Evolutionary conservation across 2,329 filamentous ascomycete genomes (phyloP).

Genomic region (Pseudonectria foliicola): DNA sequence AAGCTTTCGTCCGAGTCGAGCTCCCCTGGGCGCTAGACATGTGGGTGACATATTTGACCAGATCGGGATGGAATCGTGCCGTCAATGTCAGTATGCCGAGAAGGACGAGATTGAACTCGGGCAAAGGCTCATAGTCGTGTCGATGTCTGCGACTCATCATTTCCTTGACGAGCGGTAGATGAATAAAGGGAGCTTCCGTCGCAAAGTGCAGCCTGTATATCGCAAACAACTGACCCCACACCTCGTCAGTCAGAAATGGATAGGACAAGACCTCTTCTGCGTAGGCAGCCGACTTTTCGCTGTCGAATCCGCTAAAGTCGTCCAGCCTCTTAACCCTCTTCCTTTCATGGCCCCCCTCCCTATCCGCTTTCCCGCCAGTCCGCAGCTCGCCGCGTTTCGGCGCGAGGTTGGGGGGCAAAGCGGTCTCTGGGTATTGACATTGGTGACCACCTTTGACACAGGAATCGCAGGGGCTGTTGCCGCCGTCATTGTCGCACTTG

Average conservation of each 20-base stretch:
- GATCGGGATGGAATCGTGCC: constrained; percentile 56
- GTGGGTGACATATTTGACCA: constrained; percentile 48
- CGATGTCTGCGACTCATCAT: constrained; percentile 37
- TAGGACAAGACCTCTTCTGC: constrained; percentile 56
- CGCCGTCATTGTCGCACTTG: constrained; percentile 76
- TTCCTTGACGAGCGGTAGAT: constrained; percentile 55
- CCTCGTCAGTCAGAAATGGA: constrained; percentile 51
- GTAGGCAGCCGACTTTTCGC: constrained; percentile 28
- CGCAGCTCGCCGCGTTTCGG: constrained; percentile 35
- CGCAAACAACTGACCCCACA: constrained; percentile 64
- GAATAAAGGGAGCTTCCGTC: constrained; percentile 65
- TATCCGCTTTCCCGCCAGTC: constrained; percentile 31
- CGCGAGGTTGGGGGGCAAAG: constrained; percentile 18
- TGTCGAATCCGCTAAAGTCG: constrained; percentile 33
- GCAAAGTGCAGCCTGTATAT: constrained; percentile 66
- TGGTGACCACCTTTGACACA: constrained; percentile 66
- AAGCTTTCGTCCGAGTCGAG: constrained; percentile 26
- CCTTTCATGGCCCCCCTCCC: constrained; percentile 38
- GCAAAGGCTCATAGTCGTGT: constrained; percentile 28
- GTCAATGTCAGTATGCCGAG: constrained; percentile 63
- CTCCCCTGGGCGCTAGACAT: constrained; percentile 28
- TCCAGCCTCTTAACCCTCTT: constrained; percentile 41
- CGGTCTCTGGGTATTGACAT: constrained; percentile 59
- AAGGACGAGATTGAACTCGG: constrained; percentile 51
- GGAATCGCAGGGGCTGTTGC: constrained; percentile 63